Percentiles rank a stretch among this genome's conserved stretches.
Conservation (phyloP, 1,284 basidiomycete genomes). For the Tilletia caries region DNA sequence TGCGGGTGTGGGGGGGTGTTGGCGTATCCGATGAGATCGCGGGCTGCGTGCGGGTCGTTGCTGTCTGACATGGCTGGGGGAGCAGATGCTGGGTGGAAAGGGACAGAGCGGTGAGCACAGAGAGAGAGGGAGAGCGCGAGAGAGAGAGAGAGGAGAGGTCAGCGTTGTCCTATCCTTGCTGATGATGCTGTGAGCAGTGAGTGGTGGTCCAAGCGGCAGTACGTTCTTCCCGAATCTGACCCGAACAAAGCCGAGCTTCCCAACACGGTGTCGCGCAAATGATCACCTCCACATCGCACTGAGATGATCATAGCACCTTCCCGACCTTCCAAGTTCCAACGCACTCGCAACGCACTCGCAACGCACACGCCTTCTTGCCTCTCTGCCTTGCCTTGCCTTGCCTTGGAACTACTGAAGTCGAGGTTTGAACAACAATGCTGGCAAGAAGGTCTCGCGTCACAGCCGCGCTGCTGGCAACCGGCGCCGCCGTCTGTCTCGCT, state of each 20-base stretch:
- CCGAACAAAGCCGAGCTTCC: background rate
- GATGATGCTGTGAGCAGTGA: no score
- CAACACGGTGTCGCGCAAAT: no score
- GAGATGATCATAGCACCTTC: no score
- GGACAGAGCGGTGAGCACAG: no score
- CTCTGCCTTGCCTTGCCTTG: background rate
- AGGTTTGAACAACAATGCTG: background rate
- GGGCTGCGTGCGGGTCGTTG: constrained; percentile 32
- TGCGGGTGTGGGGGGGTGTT: constrained; percentile 49
- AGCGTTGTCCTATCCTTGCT: no score
- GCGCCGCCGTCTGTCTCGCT: background rate
- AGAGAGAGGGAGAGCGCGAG: no score
- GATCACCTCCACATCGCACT: no score
- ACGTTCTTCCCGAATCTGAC: no score
- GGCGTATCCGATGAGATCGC: constrained; percentile 54
- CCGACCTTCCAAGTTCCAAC: background rate
- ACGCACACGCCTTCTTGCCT: background rate
- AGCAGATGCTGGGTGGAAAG: no score
- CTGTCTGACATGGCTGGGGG: constrained; percentile 23
- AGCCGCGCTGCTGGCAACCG: background rate
- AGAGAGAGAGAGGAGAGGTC: no score
- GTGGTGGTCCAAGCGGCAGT: no score
- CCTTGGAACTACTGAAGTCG: background rate
- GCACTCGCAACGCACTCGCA: no score
- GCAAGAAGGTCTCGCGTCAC: background rate